Base-by-base conservation (phyloP, 208 protist species). In the Naegleria fowleri region DNA sequence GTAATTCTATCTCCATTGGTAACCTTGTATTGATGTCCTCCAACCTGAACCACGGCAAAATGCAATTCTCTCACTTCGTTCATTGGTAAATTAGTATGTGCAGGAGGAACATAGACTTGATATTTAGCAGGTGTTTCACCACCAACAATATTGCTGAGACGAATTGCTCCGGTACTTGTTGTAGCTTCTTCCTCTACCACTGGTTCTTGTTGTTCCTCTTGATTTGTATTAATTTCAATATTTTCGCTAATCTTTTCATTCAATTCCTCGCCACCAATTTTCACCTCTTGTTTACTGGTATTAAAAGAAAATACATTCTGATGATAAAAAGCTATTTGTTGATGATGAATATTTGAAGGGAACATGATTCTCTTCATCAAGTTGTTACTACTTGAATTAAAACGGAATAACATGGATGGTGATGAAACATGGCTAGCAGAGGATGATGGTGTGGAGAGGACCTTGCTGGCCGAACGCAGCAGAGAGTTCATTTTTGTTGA, bases 1-100 rank as follows among this genome's bases (percentile, higher is more conserved):
- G 94, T 93, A 90, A 98, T 97, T 88, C 97, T 94, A 87, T 98
- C 96, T 83, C 95, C 95, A 0, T 92, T 90, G 2, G 93, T 86
- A 0, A 97, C 94, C 91, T 97, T 98, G 93, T 97, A 98, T 92
- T 98, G 96, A 85, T 96, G 94, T 83, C 96, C 96, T 75, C 94
- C 95, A 87, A 94, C 95, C 93, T 95, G 95, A 48, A 98, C 93
- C n/a, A 98, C 95, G n/a, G 95, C 96, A 52, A 97, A 98, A 92
- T 51, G 16, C 19, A 58, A 58, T 88, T 51, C n/a, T 88, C 85
- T 88, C 39, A 86, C 39, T 51, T 86, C 36, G 48, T 79, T 33
- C 67, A 79, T 79, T 79, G 67, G 67, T 36, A 79, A n/a, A 79
- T 79, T 79, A 5, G 67, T 79, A 79, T 36, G n/a, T 36, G 6